Evolutionary conservation across 805 yeast genomes (phyloP), one percentile per base, ranked within the genome.

Genomic region (Lipomyces starkeyi): DNA sequence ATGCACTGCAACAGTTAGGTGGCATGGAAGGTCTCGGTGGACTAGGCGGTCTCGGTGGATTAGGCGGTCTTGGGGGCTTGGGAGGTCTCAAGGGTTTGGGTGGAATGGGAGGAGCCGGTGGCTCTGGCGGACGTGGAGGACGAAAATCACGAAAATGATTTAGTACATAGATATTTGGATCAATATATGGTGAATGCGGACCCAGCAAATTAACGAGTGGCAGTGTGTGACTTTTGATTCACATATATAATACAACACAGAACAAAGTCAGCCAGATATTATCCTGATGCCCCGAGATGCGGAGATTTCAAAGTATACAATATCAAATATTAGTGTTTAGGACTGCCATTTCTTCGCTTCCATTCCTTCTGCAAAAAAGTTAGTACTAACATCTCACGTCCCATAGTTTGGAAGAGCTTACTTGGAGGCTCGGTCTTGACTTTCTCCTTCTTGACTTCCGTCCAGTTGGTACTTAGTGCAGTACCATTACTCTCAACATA

Each of bases 401-500:
- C 7, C 22, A 34, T 17, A 3, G 13, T 2, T n/a, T 17, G 40
- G 25, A 11, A 35, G 34, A 62, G 57, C 71, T 17, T 58, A 67
- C 71, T 49, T 0, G 97, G 97, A 0, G 97, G 93, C 29, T 83
- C 78, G 1, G 89, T 84, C 74, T 88, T 90, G 57, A 89, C 90
- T 25, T 78, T 82, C 67, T 86, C 87, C 65, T 84, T 82, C 52
- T 86, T 82, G 1, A 96, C 98, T 68, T 92, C 97, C 11, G 80
- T 85, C 99, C 99, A 95, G 76, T 91, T 91, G 3, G 99, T 95
- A 58, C 97, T 91, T 67, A 95, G 81, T 1, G 97, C 87, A 0
- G 99, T 95, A 25, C 99, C 99, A 74, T 91, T 90, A 73, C 97
- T 91, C 79, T 95, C 97, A n/a, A 87, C 83, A 74, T 86, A 95